phyloP scores from a whole-genome alignment of 257 asterid species.

The Salvia hispanica region DNA sequence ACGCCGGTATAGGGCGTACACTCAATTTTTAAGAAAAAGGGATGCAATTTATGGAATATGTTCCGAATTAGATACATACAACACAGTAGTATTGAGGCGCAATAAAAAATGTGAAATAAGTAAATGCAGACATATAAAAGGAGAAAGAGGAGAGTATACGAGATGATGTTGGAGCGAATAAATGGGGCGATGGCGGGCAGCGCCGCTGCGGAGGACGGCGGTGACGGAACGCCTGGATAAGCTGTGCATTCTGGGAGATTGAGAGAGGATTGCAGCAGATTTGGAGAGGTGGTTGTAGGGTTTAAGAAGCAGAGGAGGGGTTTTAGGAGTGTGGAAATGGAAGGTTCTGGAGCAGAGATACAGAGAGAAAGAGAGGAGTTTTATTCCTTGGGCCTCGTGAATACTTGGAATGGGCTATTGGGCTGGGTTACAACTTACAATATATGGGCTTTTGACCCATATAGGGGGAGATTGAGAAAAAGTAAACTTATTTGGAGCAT shows the following conservation, averaged over 20 bases:
- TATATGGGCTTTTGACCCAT: no score
- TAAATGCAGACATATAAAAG: neutral
- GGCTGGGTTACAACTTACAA: no score
- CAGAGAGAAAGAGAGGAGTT: neutral
- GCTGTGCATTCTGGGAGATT: conserved; percentile 51
- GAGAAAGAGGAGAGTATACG: conserved; percentile 32
- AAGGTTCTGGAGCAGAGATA: conserved; percentile 45
- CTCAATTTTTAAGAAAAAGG: neutral
- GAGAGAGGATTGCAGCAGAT: conserved; percentile 9
- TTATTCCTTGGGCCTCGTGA: neutral
- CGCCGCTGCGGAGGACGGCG: conserved; percentile 49
- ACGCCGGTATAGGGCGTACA: neutral
- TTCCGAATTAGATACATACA: neutral
- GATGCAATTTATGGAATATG: neutral
- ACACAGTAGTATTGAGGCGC: neutral
- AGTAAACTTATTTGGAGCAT: no score
- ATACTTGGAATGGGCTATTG: no score
- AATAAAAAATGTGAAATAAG: neutral
- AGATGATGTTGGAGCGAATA: conserved; percentile 39
- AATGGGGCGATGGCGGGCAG: conserved; percentile 50
- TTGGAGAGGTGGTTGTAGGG: conserved; percentile 39
- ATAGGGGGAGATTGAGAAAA: no score
- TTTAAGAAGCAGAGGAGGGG: conserved; percentile 38
- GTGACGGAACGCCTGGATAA: conserved; percentile 67
- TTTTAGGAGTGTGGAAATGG: conserved; percentile 45